Base-by-base conservation (phyloP, 2,329 filamentous ascomycete genomes). In the Plectosphaerella plurivora region DNA sequence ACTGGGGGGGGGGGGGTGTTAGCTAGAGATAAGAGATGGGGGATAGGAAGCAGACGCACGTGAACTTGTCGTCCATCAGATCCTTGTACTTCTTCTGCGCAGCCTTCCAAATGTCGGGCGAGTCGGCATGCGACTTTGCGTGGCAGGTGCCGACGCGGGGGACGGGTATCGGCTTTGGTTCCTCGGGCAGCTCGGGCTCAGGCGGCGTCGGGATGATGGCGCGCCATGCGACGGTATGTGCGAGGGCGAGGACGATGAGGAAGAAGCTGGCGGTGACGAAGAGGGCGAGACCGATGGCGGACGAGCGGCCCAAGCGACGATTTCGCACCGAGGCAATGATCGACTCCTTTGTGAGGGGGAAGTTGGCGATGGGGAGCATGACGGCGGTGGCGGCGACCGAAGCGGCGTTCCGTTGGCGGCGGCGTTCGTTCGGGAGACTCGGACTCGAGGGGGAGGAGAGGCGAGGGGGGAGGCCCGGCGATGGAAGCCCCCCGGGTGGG, bases 51-150 rank as follows among this genome's bases (percentile, higher is more conserved):
- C 11, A 15, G 14, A 57, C 59, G 25, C 51, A 63, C 61, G 61
- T 63, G 53, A 63, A 63, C 58, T 61, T 63, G 54, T 63, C 61
- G 11, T 56, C 60, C 58, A 58, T 0, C 59, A 63, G 8, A 53
- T 59, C 2, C 53, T 59, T 1, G 12, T 61, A 50, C 25, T 50
- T 50, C 20, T 20, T 39, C 22, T 50, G 36, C 10, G 48, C 24
- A 6, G 37, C 37, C 6, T 50, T 35, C 11, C 39, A 33, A 10
- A 50, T 33, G 6, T 41, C 37, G n/a, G 39, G 36, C 6, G 39
- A 37, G 18, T 18, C 15, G 24, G 49, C 41, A 16, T 45, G 39
- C 8, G 49, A 45, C 18, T 50, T 24, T 9, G 11, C 15, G 25
- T 45, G 33, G 10, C 25, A 35, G 45, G n/a, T n/a, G 18, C 18